Evolutionary conservation across 257 asterid species (phyloP), one percentile per base, ranked within the genome.

Genomic region (Ajuga chamaepitys): DNA sequence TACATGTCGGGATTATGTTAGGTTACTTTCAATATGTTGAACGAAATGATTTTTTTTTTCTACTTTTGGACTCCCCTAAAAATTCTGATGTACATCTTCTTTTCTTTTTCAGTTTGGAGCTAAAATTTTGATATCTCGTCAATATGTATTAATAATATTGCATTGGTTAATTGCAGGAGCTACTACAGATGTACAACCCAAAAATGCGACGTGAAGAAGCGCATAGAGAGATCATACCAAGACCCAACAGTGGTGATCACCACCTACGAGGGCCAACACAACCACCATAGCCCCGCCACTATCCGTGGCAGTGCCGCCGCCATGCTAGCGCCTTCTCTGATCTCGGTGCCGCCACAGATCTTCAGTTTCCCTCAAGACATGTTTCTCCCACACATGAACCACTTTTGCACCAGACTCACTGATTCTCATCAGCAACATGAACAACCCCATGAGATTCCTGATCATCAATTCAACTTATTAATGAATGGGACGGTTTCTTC

Each of bases 241-340:
- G 95, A 90, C 75, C 87, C 97, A 18, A 28, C 89, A 14, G 66
- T 85, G 46, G 95, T 90, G 78, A 77, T 90, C 82, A 90, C 97
- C 22, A 90, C 97, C 51, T 90, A 90, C 35, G 97, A 90, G 79
- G 95, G 97, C 35, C 92, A 83, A 35, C 97, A 90, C 78, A 87
- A 82, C 86, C 97, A 90, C 78, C 90, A 82, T 74, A 75, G 84
- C 81, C 95, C 97, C 18, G 83, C 91, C 38, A 70, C 86, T 0
- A 77, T 82, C 17, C 81, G 92, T 0, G 84, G 90, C 75, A 76
- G 59, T 57, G 88, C 93, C 7, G 84, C 85, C 20, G 84, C 86
- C 59, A 77, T 83, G 76, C 32, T 83, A 51, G 68, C 80, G 2
- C 85, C 84, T 4, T 70, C 95, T 10, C 73, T 84, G 58, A 66